A percentile compares a stretch with the other conserved stretches of the same genome.
Conservation (phyloP, 2,329 filamentous ascomycete species). For the Chaetothyriales sp. region DNA sequence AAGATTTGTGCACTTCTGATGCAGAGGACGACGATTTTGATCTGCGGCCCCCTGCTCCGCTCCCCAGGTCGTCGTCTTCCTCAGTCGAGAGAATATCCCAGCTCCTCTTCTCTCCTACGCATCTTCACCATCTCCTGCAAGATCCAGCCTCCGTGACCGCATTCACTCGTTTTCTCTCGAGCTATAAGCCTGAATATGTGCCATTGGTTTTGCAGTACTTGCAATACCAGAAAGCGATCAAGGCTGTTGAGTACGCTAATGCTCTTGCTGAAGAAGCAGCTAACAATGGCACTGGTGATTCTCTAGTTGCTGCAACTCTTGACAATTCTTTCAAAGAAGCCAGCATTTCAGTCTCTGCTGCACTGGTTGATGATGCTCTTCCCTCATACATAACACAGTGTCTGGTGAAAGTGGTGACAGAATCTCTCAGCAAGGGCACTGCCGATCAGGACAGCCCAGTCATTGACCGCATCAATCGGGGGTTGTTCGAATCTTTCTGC, state of each 20-base stretch:
- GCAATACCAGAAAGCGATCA: conserved; percentile 27
- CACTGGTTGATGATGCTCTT: conserved; percentile 27
- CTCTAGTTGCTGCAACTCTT: conserved; percentile 21
- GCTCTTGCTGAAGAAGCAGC: conserved; percentile 23
- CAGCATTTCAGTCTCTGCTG: conserved; percentile 20
- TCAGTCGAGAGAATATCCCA: conserved; percentile 24
- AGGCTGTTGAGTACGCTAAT: conserved; percentile 32
- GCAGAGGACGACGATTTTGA: conserved; percentile 20
- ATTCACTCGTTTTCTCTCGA: conserved; percentile 26
- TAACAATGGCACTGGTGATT: background rate
- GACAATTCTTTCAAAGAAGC: conserved; percentile 25
- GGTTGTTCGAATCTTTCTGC: conserved; percentile 32
- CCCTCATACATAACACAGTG: conserved; percentile 29
- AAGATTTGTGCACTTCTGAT: background rate
- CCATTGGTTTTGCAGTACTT: conserved; percentile 25
- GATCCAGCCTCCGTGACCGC: conserved; percentile 22
- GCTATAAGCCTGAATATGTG: conserved; percentile 24
- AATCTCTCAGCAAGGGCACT: conserved; percentile 30
- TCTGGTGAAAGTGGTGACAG: conserved; percentile 26
- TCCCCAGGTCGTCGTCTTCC: conserved; percentile 18
- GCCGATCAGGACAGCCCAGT: conserved; percentile 27
- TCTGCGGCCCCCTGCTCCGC: conserved; percentile 27
- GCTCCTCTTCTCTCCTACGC: conserved; percentile 29
- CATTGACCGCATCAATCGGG: conserved; percentile 27
- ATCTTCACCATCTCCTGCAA: conserved; percentile 28